Percentiles rank a stretch among this genome's conserved stretches.
phyloP scores from a whole-genome alignment of 2,329 filamentous ascomycete species.

The Calonectria multiphialidica region DNA sequence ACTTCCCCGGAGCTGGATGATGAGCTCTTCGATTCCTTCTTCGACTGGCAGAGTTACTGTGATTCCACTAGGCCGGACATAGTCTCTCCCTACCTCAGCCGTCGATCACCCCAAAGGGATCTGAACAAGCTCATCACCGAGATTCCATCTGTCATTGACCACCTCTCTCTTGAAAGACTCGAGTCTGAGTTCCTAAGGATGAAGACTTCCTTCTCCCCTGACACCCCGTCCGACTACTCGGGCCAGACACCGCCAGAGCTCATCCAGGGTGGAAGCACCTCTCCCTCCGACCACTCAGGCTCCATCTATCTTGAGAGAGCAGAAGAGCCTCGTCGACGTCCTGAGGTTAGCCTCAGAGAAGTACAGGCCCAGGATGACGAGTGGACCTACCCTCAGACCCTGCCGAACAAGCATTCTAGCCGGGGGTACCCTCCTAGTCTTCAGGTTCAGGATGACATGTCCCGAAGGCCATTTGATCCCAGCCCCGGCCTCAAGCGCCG shows the following conservation, averaged over 20 bases:
- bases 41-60: constrained; percentile 54
- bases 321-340: constrained; percentile 46
- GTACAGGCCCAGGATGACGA: constrained; percentile 54
- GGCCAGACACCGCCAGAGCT: constrained; percentile 54
- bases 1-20: constrained; percentile 49
- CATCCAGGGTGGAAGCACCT: constrained; percentile 52
- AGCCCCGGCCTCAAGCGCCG: constrained; percentile 51
- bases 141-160: constrained; percentile 49
- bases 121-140: constrained; percentile 51
- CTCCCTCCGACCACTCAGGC: constrained; percentile 55
- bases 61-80: constrained; percentile 47
- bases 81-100: constrained; percentile 44
- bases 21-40: constrained; percentile 51
- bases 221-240: constrained; percentile 52
- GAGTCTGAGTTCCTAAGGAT: constrained; percentile 49
- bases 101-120: constrained; percentile 43
- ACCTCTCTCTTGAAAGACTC: constrained; percentile 48
- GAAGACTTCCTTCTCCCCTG: constrained; percentile 48
- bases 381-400: constrained; percentile 55
- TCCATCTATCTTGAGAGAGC: constrained; percentile 48
- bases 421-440: constrained; percentile 49
- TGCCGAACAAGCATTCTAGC: constrained; percentile 46
- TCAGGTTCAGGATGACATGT: constrained; percentile 45
- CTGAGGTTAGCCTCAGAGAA: constrained; percentile 48
- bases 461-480: constrained; percentile 37